Percentiles rank a stretch among this genome's conserved stretches.
Conservation (phyloP, 2,329 filamentous ascomycete species). For the Blastomyces silverae region DNA sequence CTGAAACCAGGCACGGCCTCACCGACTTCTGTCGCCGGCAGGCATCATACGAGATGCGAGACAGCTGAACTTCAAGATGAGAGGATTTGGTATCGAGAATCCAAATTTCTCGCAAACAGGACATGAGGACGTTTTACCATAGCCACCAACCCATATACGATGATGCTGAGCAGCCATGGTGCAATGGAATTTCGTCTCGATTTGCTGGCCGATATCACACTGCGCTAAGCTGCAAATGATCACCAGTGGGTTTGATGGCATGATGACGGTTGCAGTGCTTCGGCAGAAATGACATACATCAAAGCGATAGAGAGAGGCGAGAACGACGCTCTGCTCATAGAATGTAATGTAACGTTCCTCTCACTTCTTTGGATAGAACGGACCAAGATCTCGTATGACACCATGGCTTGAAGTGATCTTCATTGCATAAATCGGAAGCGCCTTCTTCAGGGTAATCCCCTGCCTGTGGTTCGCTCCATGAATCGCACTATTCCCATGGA, state of each 20-base stretch:
- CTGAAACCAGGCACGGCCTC: not conserved
- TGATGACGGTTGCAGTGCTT: not conserved
- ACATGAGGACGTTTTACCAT: not conserved
- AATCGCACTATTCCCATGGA: not conserved
- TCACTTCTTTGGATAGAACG: not conserved
- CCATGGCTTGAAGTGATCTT: not conserved
- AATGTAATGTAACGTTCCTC: not conserved
- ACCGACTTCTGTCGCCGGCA: not conserved
- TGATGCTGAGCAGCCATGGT: not conserved
- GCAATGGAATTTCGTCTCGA: not conserved
- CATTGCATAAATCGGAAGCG: not conserved
- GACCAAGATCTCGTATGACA: not conserved
- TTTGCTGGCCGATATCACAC: not conserved
- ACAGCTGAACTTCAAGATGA: not conserved
- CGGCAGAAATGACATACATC: not conserved
- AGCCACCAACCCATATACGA: conserved; percentile 3
- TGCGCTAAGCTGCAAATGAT: not conserved
- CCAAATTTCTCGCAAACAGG: not conserved
- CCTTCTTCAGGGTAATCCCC: not conserved
- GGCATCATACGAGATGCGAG: not conserved
- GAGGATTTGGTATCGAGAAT: not conserved
- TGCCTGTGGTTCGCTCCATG: not conserved
- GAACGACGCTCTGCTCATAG: not conserved
- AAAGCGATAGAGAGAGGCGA: not conserved
- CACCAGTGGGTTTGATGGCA: not conserved